Percentiles rank a stretch among this genome's conserved stretches.
These are phyloP conservation scores for Sonneratia caseolaris DNA, from an alignment of 345 rosid species.

Conservation along the genomic window DNA sequence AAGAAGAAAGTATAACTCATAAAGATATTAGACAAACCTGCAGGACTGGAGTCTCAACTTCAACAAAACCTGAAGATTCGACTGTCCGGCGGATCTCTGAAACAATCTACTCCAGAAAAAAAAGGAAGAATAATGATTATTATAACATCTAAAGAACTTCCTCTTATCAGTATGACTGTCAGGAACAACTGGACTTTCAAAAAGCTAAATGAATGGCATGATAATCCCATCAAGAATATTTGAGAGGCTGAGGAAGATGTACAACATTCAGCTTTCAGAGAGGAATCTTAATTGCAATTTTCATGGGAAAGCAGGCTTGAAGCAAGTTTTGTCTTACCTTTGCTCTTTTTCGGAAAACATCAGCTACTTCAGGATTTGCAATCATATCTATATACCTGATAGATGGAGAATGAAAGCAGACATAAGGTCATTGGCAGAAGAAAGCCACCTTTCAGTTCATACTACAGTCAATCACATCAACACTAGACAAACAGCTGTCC, in stretches of 20 bases:
- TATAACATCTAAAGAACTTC: neutral
- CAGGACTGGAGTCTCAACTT: slow-evolving; percentile 95
- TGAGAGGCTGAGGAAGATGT: neutral
- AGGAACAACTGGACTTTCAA: neutral
- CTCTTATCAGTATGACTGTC: neutral
- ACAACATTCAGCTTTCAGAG: neutral
- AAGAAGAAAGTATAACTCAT: neutral
- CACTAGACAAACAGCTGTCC: neutral
- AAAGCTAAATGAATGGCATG: neutral
- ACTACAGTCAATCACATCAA: neutral
- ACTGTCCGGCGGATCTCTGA: slow-evolving; percentile 75
- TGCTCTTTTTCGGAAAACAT: slow-evolving; percentile 83
- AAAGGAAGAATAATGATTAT: neutral
- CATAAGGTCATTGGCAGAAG: neutral
- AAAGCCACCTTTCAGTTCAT: neutral
- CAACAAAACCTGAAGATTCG: slow-evolving; percentile 71
- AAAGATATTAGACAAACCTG: slow-evolving; percentile 51
- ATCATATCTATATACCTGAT: slow-evolving; percentile 91
- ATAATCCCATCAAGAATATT: neutral
- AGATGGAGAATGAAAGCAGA: neutral
- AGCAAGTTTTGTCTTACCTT: slow-evolving; percentile 32
- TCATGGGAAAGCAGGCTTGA: neutral
- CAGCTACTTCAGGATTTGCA: slow-evolving; percentile 86
- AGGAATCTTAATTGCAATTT: neutral
- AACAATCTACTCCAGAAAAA: slow-evolving; percentile 44